Base-by-base conservation (phyloP, 1,284 basidiomycete genomes). In the Pascua sp. region DNA sequence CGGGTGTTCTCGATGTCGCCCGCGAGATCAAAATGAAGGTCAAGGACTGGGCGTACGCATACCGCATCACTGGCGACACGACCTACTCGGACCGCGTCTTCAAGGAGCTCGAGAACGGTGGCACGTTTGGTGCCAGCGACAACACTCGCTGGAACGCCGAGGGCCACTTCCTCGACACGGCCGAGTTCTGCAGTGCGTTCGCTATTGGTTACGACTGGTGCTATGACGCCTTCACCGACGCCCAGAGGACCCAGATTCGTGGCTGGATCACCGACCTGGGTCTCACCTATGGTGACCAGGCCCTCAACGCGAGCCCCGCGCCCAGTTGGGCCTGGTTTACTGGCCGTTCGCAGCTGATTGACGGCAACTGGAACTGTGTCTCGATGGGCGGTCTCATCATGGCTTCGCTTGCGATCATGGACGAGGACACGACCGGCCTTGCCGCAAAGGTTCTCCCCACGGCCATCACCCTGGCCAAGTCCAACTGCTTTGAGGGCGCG, bases 291-390 rank as follows among this genome's bases (percentile, higher is more conserved):
- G 91, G 89, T 66, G 57, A 84, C 42, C 66, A 65, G 42, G 84
- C 83, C 1, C 84, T 83, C 65, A 80, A 67, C 43, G 72, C 70
- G 63, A 39, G 54, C 5, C 55, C 57, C 15, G 58, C 77, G 42
- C 75, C 78, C 55, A 46, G 56, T 24, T 74, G 75, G 64, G 72
- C 72, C 48, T 83, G 82, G 82, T 83, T 81, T 81, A 71, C 71
- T 24, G 67, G 67, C 42, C 57, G 52, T 37, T 18, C 45, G 17
- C 50, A 59, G 13, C 65, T 69, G 32, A 75, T 80, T 60, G 78
- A 81, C 67, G 82, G 95, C 45, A 98, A 98, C 81, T 98, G 94
- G 94, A 98, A 98, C 78, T 98, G 95, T 72, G 78, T 98, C 61
- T 92, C 88, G 81, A 98, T 98, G 76, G 85, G 86, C 56, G 95